A percentile compares a stretch with the other conserved stretches of the same genome.
Evolutionary conservation across 2,329 filamentous ascomycete genomes (phyloP).

Genomic region (Claviceps maximensis): DNA sequence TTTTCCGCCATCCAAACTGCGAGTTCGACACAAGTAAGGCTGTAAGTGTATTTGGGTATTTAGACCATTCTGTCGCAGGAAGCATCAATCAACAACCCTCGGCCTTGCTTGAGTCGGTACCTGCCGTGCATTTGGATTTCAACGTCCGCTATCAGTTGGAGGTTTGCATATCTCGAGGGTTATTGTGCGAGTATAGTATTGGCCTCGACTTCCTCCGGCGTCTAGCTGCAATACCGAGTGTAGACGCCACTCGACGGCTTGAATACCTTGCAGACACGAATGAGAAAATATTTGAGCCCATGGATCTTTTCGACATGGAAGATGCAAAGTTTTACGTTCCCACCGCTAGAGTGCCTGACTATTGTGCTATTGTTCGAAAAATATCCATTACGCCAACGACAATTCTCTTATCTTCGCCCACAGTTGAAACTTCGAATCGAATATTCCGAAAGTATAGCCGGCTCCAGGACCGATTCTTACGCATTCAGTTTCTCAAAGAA

Average conservation of each 20-base stretch:
- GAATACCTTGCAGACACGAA: slow-evolving; percentile 60
- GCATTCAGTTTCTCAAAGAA: slow-evolving; percentile 85
- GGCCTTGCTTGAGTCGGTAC: slow-evolving; percentile 13
- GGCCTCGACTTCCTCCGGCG: slow-evolving; percentile 50
- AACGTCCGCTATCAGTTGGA: slow-evolving; percentile 80
- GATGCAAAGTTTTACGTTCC: slow-evolving; percentile 34
- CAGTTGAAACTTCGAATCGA: slow-evolving; percentile 76
- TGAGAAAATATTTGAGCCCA: slow-evolving; percentile 51
- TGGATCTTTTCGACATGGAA: slow-evolving; percentile 52
- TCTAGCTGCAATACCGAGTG: slow-evolving; percentile 32
- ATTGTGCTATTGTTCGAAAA: slow-evolving; percentile 65
- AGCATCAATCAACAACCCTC: slow-evolving; percentile 14
- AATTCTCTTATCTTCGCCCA: slow-evolving; percentile 63
- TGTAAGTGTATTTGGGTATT: slow-evolving; percentile 17
- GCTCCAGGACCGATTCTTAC: slow-evolving; percentile 64
- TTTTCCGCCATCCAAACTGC: slow-evolving; percentile 32
- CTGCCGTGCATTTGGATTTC: slow-evolving; percentile 42
- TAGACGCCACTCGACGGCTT: slow-evolving; percentile 51
- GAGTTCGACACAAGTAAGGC: slow-evolving; percentile 25
- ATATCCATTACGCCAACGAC: slow-evolving; percentile 74
- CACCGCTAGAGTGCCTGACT: slow-evolving; percentile 44
- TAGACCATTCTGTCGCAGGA: slow-evolving; percentile 14
- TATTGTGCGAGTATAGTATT: slow-evolving; percentile 66
- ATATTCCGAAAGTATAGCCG: slow-evolving; percentile 63
- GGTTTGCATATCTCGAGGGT: slow-evolving; percentile 72